phyloP scores from a whole-genome alignment of 2,329 filamentous ascomycete species.

The Trichoderma asperellum region DNA sequence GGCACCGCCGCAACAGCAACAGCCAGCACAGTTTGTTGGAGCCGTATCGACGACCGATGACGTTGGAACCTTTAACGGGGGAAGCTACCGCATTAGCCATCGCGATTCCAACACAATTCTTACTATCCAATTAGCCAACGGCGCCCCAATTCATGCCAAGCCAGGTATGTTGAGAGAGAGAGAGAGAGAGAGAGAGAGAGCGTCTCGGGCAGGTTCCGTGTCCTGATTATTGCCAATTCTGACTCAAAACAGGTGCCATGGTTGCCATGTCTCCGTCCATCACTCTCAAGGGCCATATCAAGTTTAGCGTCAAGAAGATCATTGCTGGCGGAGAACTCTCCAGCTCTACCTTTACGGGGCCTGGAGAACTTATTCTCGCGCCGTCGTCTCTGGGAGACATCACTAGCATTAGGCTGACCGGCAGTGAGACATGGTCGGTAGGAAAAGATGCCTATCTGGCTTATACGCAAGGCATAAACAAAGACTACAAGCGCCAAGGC shows the following conservation, averaged over 20 bases:
- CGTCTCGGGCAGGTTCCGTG: too few relatives aligned
- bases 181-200: too few relatives aligned
- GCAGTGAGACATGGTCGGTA: constrained; percentile 78
- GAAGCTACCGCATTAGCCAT: constrained; percentile 91
- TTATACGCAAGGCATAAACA: constrained; percentile 82
- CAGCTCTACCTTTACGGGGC: constrained; percentile 81
- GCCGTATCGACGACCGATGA: constrained; percentile 73
- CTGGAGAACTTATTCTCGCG: constrained; percentile 85
- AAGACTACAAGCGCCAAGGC: constrained; percentile 84
- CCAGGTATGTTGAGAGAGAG: constrained; percentile 57
- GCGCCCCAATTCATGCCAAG: constrained; percentile 79
- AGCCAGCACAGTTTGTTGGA: constrained; percentile 60
- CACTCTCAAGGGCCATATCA: constrained; percentile 78
- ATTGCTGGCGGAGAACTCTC: constrained; percentile 79
- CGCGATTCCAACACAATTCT: constrained; percentile 87
- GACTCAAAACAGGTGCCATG: constrained; percentile 68
- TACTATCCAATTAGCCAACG: constrained; percentile 86
- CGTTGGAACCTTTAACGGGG: constrained; percentile 95
- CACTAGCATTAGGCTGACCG: constrained; percentile 73
- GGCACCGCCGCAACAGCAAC: constrained; percentile 29
- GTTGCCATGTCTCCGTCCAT: constrained; percentile 92
- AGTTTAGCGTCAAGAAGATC: constrained; percentile 92
- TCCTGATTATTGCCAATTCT: background rate
- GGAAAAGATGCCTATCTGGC: constrained; percentile 87
- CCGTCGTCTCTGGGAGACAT: constrained; percentile 84